Evolutionary conservation across 495 filamentous ascomycete species (phyloP), one percentile per base, ranked within the genome.

Genomic region (Penicillium soppii): DNA sequence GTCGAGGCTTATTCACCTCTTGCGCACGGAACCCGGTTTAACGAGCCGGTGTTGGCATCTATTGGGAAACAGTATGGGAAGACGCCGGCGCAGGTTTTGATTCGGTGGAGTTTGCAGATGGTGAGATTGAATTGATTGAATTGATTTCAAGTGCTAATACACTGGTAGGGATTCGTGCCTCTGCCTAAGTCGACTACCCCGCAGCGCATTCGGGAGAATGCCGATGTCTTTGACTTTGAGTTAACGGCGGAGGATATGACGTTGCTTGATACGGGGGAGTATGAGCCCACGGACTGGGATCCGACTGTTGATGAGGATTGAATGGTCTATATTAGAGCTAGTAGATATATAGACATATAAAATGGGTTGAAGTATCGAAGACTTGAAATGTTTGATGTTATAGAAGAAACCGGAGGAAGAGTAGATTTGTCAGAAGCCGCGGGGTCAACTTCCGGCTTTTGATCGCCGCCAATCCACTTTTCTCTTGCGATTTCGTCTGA

Each of bases 31-130:
- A 68, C 77, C 51, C 72, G 84, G 43, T 78, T 84, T 53, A 73
- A 80, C 0, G 89, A 94, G 52, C 74, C 76, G 12, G 55, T 78
- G 9, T 59, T 92, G 51, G 63, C 72, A 38, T 61, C 65, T 26
- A 57, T 94, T 49, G 80, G 81, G 9, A 74, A 83, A 67, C 90
- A 91, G 70, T 76, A 92, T 63, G 73, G 76, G 3, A 91, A 89
- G 73, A 83, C 83, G 3, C 76, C 83, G 49, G 84, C 88, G 2
- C 91, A 96, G 76, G 76, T 96, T 13, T 69, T 96, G 59, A 62
- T 96, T 19, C 76, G 89, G 40, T 95, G 91, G 91, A 88, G 87
- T 57, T 67, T 96, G 64, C 89, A 95, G 68, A 92, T 76, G 65
- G 71, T 73, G 43, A 51, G 70, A 49, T 15, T 13, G 0, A 8